phyloP scores from a whole-genome alignment of 306 rosid species.

The Erythrophleum fordii region DNA sequence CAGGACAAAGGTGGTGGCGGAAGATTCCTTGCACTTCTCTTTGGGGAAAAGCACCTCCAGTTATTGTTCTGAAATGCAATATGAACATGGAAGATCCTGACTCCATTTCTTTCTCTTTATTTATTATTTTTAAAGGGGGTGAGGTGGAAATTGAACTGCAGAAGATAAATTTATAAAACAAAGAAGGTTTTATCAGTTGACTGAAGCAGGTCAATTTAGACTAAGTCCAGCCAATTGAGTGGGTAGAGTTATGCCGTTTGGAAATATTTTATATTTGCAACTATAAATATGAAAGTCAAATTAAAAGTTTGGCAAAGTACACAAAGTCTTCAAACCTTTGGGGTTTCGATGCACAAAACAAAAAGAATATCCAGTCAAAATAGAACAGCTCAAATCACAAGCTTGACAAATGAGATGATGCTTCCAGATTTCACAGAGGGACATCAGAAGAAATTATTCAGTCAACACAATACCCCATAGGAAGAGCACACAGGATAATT shows the following conservation, averaged over 20 bases:
- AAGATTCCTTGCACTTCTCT: slow-evolving; percentile 27
- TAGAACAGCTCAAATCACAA: background rate
- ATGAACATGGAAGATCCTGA: background rate
- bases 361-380: slow-evolving; percentile 21
- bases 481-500: slow-evolving; percentile 17
- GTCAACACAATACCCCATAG: slow-evolving; percentile 32
- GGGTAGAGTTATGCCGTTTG: slow-evolving; percentile 8
- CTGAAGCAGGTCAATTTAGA: slow-evolving; percentile 36
- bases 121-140: background rate
- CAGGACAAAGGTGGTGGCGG: background rate
- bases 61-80: background rate
- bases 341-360: slow-evolving; percentile 12
- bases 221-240: slow-evolving; percentile 40
- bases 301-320: slow-evolving; percentile 8
- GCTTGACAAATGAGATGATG: slow-evolving; percentile 18
- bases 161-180: slow-evolving; percentile 8
- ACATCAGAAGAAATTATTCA: slow-evolving; percentile 14
- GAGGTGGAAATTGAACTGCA: slow-evolving; percentile 13
- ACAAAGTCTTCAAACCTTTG: slow-evolving; percentile 4
- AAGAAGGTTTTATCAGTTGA: slow-evolving; percentile 34
- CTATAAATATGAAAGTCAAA: slow-evolving; percentile 22
- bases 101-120: background rate
- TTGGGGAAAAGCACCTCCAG: background rate
- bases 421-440: slow-evolving; percentile 9
- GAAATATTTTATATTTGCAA: background rate